Percentiles rank a stretch among this genome's conserved stretches.
Conservation (phyloP, 257 asterid species). For the Rhazya stricta region DNA sequence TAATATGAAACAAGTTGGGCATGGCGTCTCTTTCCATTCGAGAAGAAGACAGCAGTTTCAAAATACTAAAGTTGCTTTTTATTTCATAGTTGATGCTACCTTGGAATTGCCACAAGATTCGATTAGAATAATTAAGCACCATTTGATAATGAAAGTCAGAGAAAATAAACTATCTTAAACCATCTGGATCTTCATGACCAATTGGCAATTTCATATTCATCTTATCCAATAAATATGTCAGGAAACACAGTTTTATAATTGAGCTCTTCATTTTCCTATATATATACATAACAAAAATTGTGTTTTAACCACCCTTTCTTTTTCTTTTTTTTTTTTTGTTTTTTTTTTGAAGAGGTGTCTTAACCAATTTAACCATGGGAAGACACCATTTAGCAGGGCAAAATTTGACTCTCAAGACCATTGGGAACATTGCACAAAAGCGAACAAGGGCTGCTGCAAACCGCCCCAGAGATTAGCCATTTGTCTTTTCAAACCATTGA, state of each 20-base stretch:
- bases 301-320: too few relatives aligned
- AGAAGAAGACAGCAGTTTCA: background rate
- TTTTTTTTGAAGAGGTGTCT: too few relatives aligned
- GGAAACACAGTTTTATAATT: background rate
- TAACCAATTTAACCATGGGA: background rate
- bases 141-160: background rate
- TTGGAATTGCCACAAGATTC: background rate
- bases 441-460: background rate
- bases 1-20: background rate
- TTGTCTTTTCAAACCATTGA: conserved; percentile 4
- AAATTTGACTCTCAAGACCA: background rate
- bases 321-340: too few relatives aligned
- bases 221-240: background rate
- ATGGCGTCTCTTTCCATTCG: background rate
- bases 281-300: too few relatives aligned
- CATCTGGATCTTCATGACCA: background rate
- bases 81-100: background rate
- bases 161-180: background rate
- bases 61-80: background rate
- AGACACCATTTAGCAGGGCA: background rate
- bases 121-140: too few relatives aligned
- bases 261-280: background rate
- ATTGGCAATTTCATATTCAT: conserved; percentile 1
- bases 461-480: background rate
- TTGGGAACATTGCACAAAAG: background rate